Base-by-base conservation (phyloP, 148 eudicot genomes). In the Simmondsia chinensis region DNA sequence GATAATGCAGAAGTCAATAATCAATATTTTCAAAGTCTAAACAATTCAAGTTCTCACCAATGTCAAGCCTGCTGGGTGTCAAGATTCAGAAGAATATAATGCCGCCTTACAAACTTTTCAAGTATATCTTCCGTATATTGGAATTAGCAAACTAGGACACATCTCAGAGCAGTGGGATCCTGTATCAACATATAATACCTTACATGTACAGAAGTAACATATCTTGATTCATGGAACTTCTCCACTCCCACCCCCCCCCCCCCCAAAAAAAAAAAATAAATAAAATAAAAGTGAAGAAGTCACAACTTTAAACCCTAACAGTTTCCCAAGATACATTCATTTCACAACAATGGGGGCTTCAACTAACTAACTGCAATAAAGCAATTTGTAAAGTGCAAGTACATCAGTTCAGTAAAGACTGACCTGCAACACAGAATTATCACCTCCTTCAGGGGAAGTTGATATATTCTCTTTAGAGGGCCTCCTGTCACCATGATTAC, bases 231-330 rank as follows among this genome's bases (percentile, higher is more conserved):
- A 0, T 18, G 5, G 5, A 16, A 54, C 1, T n/a, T n/a, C n/a
- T n/a, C n/a, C n/a, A n/a, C n/a, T n/a, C 10, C 7, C 10, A 2
- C 19, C 20, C 5, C 13, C 48, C 13, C 24, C 15, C 13, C 50
- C 20, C 23, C 22, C 20, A 15, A 9, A 10, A 6, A 37, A 37
- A 27, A 32, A 29, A 6, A 22, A 9, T 11, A 5, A 18, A 1
- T 8, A 21, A 10, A 28, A 15, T 30, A 1, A 9, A 4, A n/a
- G 4, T 4, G 35, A 2, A 14, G 7, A 16, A 27, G 10, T 6
- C 11, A 13, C 23, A 39, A 28, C 42, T 54, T 26, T 40, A 42
- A 54, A 39, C 25, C 49, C 51, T 39, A 33, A 47, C 56, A 46
- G 44, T 32, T 20, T n/a, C 16, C 39, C 27, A 33, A 35, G n/a